These are phyloP conservation scores for Spathaspora boniae DNA, from an alignment of 805 yeast genomes.

Conservation along the genomic window DNA sequence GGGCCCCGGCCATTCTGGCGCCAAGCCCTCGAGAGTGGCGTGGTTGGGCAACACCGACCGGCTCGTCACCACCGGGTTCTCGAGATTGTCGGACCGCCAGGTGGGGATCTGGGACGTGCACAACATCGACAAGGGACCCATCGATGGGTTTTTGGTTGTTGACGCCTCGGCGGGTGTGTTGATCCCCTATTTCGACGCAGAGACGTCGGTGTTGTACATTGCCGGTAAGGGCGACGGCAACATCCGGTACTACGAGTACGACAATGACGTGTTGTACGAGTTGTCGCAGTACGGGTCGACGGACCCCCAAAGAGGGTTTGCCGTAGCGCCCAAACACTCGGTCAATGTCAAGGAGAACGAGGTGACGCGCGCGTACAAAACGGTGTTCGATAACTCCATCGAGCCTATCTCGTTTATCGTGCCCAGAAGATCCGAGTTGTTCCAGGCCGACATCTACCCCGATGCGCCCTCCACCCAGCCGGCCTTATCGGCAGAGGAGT, in stretches of 20 bases:
- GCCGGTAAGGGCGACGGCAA: constrained; percentile 99
- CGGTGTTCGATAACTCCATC: constrained; percentile 77
- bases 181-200: constrained; percentile 86
- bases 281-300: constrained; percentile 86
- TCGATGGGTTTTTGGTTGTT: constrained; percentile 81
- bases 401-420: constrained; percentile 93
- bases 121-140: constrained; percentile 72
- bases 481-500: constrained; percentile 76
- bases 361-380: constrained; percentile 75
- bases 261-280: constrained; percentile 75
- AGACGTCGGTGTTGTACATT: constrained; percentile 73
- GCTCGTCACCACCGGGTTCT: constrained; percentile 90
- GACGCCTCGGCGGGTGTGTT: constrained; percentile 92
- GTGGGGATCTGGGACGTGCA: constrained; percentile 89
- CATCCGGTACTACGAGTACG: constrained; percentile 88
- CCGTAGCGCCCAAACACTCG: constrained; percentile 78
- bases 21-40: constrained; percentile 80
- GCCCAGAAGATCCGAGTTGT: constrained; percentile 90
- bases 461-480: constrained; percentile 81
- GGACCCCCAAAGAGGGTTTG: constrained; percentile 95
- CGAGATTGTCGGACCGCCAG: constrained; percentile 90
- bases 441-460: constrained; percentile 91
- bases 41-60: constrained; percentile 91
- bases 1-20: constrained; percentile 90
- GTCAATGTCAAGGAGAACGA: constrained; percentile 83